Base-by-base conservation (phyloP, 306 rosid species). In the Quercus berberidifolia region DNA sequence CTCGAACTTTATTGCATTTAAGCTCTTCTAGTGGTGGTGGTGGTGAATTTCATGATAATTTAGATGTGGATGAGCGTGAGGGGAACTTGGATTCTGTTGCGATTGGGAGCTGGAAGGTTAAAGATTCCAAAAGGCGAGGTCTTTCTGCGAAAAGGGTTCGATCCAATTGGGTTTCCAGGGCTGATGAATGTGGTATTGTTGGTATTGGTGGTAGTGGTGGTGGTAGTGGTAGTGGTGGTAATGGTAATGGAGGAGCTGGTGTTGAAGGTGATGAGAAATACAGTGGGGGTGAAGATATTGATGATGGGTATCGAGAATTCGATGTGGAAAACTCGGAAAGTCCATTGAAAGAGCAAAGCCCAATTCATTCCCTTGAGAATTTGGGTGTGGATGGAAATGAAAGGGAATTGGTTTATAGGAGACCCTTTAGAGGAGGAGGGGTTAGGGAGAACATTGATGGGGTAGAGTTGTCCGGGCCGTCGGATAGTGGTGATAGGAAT, bases 71-170 rank as follows among this genome's bases (percentile, higher is more conserved):
- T 6, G 91, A 87, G 4, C 79, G 87, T 56, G 97, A 95, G 31
- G 86, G 83, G 21, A 92, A 92, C 86, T 80, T 91, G 38, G 99
- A 95, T 11, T 74, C 83, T 35, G 88, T 89, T 54, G 91, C 97
- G 59, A 90, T 93, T 86, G 97, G 97, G 7, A 89, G 97, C 88
- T 91, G 99, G 99, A 95, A 87, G 81, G 84, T 89, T 25, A 91
- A 84, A 65, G 98, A 92, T 13, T 81, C 96, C n/a, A 95, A 93
- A 76, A 92, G 89, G 79, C 84, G 98, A 77, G 97, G 90, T 72
- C 73, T 90, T 3, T 28, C 75, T 3, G 87, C 86, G 46, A 95
- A 93, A 68, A 79, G 98, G 85, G 88, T 86, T 77, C 88, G 99
- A 88, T 90, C 98, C 81, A 91, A 88, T 87, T 95, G 99, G 98